phyloP scores from a whole-genome alignment of 305 asterid species.

The Rubia peregrina region DNA sequence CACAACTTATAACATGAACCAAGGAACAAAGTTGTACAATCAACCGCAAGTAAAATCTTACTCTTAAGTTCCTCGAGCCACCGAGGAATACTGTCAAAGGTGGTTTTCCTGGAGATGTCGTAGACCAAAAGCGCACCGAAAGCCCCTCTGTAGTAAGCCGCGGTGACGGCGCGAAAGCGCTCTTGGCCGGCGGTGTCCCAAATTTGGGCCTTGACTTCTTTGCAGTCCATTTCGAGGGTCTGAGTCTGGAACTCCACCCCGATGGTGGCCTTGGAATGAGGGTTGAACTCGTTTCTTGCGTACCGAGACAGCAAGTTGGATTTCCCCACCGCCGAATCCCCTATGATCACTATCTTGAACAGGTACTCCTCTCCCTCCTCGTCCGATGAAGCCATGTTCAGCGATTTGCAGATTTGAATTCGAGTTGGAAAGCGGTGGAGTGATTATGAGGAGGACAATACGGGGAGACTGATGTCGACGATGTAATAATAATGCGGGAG shows the following conservation, averaged over 20 bases:
- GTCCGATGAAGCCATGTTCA: slow-evolving; percentile 45
- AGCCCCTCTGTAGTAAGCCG: slow-evolving; percentile 81
- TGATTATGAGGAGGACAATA: background rate
- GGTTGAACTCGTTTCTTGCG: slow-evolving; percentile 71
- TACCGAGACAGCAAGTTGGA: slow-evolving; percentile 65
- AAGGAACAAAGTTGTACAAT: background rate
- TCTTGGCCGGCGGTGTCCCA: slow-evolving; percentile 90
- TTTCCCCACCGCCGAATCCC: slow-evolving; percentile 74
- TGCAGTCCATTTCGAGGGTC: slow-evolving; percentile 58
- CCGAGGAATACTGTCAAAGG: slow-evolving; percentile 64
- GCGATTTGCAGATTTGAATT: background rate
- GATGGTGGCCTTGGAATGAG: slow-evolving; percentile 67
- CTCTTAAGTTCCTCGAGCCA: slow-evolving; percentile 79
- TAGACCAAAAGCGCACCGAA: slow-evolving; percentile 74
- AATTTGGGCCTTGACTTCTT: slow-evolving; percentile 81
- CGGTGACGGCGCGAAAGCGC: slow-evolving; percentile 78
- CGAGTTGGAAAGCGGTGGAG: slow-evolving; percentile 6
- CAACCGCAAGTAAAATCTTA: slow-evolving; percentile 16
- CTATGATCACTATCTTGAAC: slow-evolving; percentile 68
- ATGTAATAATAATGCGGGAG: background rate
- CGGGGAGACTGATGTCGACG: slow-evolving; percentile 6
- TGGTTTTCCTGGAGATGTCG: slow-evolving; percentile 52
- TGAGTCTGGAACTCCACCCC: slow-evolving; percentile 83
- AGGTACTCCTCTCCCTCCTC: slow-evolving; percentile 74
- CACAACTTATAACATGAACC: background rate